phyloP scores from a whole-genome alignment of 176 grass and related monocot genomes.

The Chrysopogon serrulatus region DNA sequence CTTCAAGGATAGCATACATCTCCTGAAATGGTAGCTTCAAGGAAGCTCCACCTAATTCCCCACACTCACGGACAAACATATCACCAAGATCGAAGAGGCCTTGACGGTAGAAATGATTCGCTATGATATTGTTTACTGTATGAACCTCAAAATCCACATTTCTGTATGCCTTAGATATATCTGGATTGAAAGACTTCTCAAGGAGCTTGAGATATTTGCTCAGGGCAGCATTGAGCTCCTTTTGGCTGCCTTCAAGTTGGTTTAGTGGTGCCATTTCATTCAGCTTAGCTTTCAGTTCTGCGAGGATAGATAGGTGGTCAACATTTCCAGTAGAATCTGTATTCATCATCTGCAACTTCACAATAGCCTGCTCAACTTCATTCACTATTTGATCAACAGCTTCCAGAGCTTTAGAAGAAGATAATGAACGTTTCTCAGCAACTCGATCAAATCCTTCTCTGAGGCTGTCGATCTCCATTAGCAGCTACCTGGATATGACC shows the following conservation, averaged over 20 bases:
- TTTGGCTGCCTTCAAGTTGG: constrained; percentile 72
- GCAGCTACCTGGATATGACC: neutral
- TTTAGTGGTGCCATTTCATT: constrained; percentile 45
- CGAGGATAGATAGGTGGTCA: constrained; percentile 47
- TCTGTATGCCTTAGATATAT: constrained; percentile 85
- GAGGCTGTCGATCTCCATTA: constrained; percentile 77
- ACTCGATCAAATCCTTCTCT: constrained; percentile 77
- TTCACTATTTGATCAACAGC: constrained; percentile 50
- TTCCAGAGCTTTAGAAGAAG: constrained; percentile 53
- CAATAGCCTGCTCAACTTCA: constrained; percentile 54
- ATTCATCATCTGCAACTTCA: constrained; percentile 55
- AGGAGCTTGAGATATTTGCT: constrained; percentile 70
- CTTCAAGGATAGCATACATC: constrained; percentile 77
- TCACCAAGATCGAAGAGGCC: constrained; percentile 86
- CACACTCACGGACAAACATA: constrained; percentile 50
- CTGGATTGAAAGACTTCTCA: constrained; percentile 73
- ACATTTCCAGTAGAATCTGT: constrained; percentile 33
- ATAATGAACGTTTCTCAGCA: constrained; percentile 55
- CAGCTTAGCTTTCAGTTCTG: constrained; percentile 59
- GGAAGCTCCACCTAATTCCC: constrained; percentile 34
- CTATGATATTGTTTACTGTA: constrained; percentile 73
- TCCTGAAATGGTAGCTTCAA: constrained; percentile 72
- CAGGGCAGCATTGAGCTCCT: constrained; percentile 65
- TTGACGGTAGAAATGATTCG: constrained; percentile 71
- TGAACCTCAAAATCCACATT: constrained; percentile 66